These are phyloP conservation scores for Populus hybrid DNA, from an alignment of 441 rosid genomes.

Conservation along the genomic window DNA sequence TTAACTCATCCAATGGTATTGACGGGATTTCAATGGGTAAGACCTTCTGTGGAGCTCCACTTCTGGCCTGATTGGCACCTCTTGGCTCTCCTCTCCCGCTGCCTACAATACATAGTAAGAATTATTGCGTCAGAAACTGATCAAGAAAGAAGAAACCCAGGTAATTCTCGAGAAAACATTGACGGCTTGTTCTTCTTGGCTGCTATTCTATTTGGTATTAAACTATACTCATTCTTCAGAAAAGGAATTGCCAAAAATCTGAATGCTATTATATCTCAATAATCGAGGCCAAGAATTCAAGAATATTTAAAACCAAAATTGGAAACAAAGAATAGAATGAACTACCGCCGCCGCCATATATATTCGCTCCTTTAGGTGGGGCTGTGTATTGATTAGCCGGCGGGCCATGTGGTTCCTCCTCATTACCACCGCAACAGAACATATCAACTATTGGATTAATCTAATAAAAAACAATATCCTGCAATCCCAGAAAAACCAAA, in stretches of 20 bases:
- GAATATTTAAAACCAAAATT: background rate
- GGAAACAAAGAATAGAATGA: background rate
- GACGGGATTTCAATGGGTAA: conserved; percentile 78
- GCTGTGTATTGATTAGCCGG: conserved; percentile 61
- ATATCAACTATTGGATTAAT: conserved; percentile 26
- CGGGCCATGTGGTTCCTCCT: conserved; percentile 68
- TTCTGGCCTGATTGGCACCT: conserved; percentile 39
- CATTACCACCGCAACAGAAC: conserved; percentile 85
- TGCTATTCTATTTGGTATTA: background rate
- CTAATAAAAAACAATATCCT: background rate
- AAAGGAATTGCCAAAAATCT: background rate
- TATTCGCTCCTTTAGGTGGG: conserved; percentile 60
- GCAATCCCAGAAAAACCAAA: background rate
- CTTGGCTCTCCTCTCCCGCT: conserved; percentile 71
- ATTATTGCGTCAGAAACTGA: background rate
- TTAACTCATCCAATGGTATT: conserved; percentile 62
- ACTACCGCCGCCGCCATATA: conserved; percentile 36
- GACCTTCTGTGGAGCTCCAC: conserved; percentile 72
- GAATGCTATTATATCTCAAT: background rate
- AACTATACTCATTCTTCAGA: background rate
- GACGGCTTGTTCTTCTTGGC: background rate
- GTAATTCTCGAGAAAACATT: background rate
- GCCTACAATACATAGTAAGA: conserved; percentile 23
- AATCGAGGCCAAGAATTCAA: background rate
- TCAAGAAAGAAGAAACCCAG: background rate